Evolutionary conservation across 148 eudicot genomes (phyloP).

Genomic region (Fagopyrum homotropicum): DNA sequence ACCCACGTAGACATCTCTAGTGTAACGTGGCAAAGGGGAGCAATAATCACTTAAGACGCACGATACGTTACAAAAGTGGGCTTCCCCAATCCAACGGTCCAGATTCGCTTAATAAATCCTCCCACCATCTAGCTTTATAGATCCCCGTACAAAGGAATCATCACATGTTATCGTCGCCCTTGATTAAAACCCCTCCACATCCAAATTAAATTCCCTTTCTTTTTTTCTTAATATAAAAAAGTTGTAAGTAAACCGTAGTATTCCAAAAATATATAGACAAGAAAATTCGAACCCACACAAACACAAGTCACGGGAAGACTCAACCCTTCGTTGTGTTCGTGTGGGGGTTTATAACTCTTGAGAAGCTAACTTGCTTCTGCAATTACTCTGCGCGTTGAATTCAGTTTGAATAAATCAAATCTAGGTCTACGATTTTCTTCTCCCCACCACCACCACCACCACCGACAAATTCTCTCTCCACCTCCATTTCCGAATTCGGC

Average conservation of each 20-base stretch:
- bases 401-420: constrained; percentile 9
- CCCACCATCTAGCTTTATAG: not conserved
- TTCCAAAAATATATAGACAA: constrained; percentile 5
- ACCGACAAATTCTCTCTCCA: not conserved
- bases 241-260: constrained; percentile 10
- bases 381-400: constrained; percentile 6
- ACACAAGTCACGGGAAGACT: not conserved
- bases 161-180: constrained; percentile 3
- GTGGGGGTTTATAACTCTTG: not conserved
- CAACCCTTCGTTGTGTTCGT: not conserved
- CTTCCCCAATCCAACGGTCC: not conserved
- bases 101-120: not conserved
- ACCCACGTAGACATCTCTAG: not conserved
- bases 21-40: not conserved
- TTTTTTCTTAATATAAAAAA: not conserved
- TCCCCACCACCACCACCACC: not conserved
- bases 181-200: not conserved
- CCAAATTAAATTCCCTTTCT: not conserved
- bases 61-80: not conserved
- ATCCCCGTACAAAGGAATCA: constrained; percentile 5
- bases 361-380: not conserved
- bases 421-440: constrained; percentile 5
- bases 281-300: not conserved
- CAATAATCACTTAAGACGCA: constrained; percentile 5
- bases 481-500: not conserved